Base-by-base conservation (phyloP, 164 flowering plant species). In the Warburgia ugandensis region DNA sequence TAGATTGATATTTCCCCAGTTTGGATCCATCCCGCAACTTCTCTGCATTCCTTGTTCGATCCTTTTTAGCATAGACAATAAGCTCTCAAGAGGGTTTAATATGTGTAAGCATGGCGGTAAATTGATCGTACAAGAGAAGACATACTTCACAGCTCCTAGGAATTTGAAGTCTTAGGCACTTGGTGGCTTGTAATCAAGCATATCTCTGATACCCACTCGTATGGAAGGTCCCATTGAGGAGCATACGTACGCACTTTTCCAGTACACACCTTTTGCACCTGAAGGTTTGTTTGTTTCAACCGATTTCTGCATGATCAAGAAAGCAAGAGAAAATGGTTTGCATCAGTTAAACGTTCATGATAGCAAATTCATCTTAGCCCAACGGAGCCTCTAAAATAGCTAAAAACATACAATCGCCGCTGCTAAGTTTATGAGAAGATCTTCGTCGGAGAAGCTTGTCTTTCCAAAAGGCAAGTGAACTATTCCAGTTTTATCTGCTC, bases 201-300 rank as follows among this genome's bases (percentile, higher is more conserved):
- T 83, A 44, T 86, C 96, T 77, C 58, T 80, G 29, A 75, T 71
- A 52, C 74, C 80, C 65, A 92, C 65, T 60, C 84, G 68, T 45
- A 92, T 73, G 0, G 98, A 92, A 29, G 95, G 98, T 16, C 98
- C 98, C 98, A 92, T 92, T 10, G 98, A 77, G 21, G 98, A 85
- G 70, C 96, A 87, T 44, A 88, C 56, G 59, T 77, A 79, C 22
- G 89, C 95, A 58, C 91, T 92, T 70, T 73, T 92, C 96, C 98
- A 92, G 77, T 80, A 88, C 5, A 85, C 80, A 52, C 96, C 95
- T 59, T 79, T 92, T 7, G 95, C 96, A 56, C 96, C 98, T 13
- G 83, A 27, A 42, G 98, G 98, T 71, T 74, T 92, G 80, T 88
- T 92, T 41, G 75, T 42, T 55, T 88, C 96, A 19, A 88, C 61